A percentile compares a stretch with the other conserved stretches of the same genome.
These are phyloP conservation scores for Neurospora sp. DNA, from an alignment of 495 filamentous ascomycete genomes.

Conservation along the genomic window DNA sequence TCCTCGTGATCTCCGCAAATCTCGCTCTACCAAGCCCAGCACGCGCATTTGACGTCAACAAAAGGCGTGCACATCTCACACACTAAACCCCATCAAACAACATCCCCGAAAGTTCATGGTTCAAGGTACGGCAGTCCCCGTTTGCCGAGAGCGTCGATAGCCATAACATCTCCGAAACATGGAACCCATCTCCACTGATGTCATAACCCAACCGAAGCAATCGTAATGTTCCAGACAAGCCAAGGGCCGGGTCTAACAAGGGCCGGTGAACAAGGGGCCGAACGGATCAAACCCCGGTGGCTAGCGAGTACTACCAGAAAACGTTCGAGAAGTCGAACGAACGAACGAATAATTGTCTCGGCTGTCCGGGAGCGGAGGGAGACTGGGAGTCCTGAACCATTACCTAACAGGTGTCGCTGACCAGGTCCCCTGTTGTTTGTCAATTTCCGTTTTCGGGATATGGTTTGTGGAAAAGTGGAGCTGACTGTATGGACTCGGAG, in stretches of 20 bases:
- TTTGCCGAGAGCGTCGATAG: neutral
- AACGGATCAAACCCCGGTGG: neutral
- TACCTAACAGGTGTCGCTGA: neutral
- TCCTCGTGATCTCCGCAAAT: neutral
- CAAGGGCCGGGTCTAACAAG: neutral
- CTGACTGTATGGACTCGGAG: neutral
- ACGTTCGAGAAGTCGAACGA: neutral
- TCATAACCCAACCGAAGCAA: neutral
- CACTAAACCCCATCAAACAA: neutral
- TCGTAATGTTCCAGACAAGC: neutral
- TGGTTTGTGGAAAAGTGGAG: neutral
- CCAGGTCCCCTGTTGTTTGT: neutral
- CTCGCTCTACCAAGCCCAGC: neutral
- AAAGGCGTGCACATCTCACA: neutral
- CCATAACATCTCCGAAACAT: neutral
- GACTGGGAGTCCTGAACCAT: neutral
- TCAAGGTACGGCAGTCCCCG: neutral
- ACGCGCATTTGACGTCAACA: neutral
- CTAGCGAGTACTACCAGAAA: neutral
- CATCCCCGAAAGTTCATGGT: neutral
- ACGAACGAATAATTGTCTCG: neutral
- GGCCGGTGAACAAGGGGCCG: neutral
- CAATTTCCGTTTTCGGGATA: neutral
- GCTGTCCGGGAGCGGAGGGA: neutral
- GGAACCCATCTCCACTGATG: neutral